Base-by-base conservation (phyloP, 331 rosid species). In the Ulmus americana region DNA sequence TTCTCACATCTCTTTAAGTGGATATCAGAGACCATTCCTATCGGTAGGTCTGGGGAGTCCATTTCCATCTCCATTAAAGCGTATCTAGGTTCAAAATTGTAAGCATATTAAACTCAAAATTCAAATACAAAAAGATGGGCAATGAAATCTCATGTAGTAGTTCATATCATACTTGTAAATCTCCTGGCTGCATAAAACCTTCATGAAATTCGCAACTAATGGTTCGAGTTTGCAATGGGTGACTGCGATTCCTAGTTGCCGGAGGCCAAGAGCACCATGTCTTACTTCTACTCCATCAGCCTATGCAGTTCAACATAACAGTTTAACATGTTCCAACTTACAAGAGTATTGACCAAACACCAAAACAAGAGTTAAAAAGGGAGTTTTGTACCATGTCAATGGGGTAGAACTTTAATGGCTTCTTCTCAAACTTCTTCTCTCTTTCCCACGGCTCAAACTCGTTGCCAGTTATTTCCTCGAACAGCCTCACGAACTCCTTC, bases 211-310 rank as follows among this genome's bases (percentile, higher is more conserved):
- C 1, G 86, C 98, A 68, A 87, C 80, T 71, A 53, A 2, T 6
- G 94, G 90, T 62, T 87, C 87, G 11, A 92, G 95, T 65, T 76
- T 85, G 71, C 89, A 75, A 68, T 89, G 97, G 62, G 87, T 64
- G n/a, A 16, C 84, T 39, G 90, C 88, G 64, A 83, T 74, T 45
- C 91, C 98, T 45, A 79, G 82, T 72, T 92, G 97, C 75, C 80
- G 64, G 49, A 82, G 82, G 61, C 83, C 84, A 14, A 86, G 81
- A 0, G 86, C 95, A 15, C 95, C 97, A 8, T 83, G 88, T 54
- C 98, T 77, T 45, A 86, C 98, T 76, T 92, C 98, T 10, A 92
- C 83, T 56, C 88, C 97, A 61, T 87, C 94, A 56, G 74, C 95
- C 97, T 87, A 64, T 28, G 45, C 61, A 68, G 15, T 43, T 10